Evolutionary conservation across 169 alveolate species (phyloP), one percentile per base, ranked within the genome.

Genomic region (Cryptosporidium felis): DNA sequence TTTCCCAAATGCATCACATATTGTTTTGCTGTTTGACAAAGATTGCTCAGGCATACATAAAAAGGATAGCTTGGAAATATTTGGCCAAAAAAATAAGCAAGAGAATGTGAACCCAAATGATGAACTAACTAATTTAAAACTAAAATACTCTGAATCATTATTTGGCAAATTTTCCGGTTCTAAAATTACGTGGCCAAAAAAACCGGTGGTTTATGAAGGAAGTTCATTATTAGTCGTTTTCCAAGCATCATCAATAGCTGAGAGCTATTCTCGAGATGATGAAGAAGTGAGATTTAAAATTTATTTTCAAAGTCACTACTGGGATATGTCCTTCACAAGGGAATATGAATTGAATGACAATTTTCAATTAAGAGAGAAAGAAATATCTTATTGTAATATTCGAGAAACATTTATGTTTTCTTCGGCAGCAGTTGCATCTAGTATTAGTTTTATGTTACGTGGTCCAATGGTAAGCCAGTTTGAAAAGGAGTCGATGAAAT

Each of bases 1-100:
- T 2, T n/a, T 81, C 3, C 82, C 36, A 2, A 79, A 61, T n/a
- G 82, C 80, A 47, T 81, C 89, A 10, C 89, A 81, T 32, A 36
- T 63, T 5, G 18, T 61, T 18, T 28, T 81, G 6, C 32, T 62
- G 14, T 81, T 81, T 28, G 89, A 60, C 32, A 51, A 49, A 8
- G 62, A 62, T 18, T 81, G 89, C 74, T 51, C 36, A 8, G 60
- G 81, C 21, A 28, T 42, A 45, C 51, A 47, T 2, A 30, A 62
- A n/a, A 47, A 4, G 16, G 89, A 81, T 32, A 62, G 30, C n/a
- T 34, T 81, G 28, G 62, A 81, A 44, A 63, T 63, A 26, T 63
- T 63, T 44, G 47, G 58, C 3, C 26, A 38, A 18, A 16, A 1
- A 10, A 0, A 44, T 44, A 38, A 36, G 9, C 44, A 30, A 18